Percentiles rank a stretch among this genome's conserved stretches.
Conservation (phyloP, 108 stramenopile genomes). For the Thalassiosira profunda region DNA sequence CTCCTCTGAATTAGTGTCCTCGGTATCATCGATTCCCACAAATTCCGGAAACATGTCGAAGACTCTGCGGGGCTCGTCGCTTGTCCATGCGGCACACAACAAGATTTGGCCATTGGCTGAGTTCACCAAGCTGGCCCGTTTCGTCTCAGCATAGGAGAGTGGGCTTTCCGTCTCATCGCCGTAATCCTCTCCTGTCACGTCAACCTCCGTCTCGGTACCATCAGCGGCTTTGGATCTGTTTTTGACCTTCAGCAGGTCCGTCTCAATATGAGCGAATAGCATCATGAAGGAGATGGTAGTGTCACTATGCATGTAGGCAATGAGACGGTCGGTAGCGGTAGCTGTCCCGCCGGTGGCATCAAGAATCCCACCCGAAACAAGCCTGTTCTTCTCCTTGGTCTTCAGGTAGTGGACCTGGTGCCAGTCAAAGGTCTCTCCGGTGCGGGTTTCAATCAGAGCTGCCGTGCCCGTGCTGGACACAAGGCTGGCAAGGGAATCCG, state of each 20-base stretch:
- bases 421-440: neutral
- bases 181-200: no score
- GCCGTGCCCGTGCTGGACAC: neutral
- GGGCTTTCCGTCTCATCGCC: no score
- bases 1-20: neutral
- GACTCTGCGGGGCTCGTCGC: neutral
- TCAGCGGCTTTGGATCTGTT: no score
- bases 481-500: neutral
- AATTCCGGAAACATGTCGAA: constrained; percentile 8
- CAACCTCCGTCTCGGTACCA: no score
- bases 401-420: neutral
- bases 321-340: no score
- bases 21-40: neutral
- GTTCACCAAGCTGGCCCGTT: neutral
- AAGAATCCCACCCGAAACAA: no score
- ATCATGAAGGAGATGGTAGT: no score
- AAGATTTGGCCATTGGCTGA: neutral
- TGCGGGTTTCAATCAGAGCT: neutral
- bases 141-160: no score
- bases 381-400: neutral
- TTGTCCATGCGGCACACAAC: neutral
- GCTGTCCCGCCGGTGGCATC: no score
- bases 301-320: no score
- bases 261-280: no score
- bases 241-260: no score